Conservation (phyloP, 208 protist genomes). For the Leishmania lainsoni region DNA sequence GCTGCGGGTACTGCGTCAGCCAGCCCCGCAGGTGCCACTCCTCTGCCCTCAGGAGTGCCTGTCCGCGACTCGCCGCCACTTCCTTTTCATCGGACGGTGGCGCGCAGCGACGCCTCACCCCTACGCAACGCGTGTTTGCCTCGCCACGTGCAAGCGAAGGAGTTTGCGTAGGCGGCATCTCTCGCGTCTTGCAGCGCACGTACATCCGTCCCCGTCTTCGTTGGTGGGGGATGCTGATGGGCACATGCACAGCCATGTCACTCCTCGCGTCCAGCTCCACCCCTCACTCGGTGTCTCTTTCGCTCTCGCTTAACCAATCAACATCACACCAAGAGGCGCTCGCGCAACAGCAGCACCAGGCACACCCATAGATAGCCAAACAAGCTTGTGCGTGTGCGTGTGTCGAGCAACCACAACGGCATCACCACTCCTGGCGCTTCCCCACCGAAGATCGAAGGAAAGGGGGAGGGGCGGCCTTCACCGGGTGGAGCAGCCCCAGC, state of each 20-base stretch:
- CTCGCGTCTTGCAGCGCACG: background rate
- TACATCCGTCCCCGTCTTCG: background rate
- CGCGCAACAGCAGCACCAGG: too few species aligned
- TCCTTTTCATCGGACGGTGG: background rate
- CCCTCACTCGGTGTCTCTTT: background rate
- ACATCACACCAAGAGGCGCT: too few species aligned
- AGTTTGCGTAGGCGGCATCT: background rate
- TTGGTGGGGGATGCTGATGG: background rate
- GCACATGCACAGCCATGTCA: background rate
- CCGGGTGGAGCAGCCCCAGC: background rate
- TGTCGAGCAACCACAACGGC: too few species aligned
- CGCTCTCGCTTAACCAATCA: background rate
- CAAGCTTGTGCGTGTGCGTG: too few species aligned
- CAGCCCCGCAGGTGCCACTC: conserved; percentile 49
- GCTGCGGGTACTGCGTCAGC: conserved; percentile 53
- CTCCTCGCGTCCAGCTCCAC: background rate
- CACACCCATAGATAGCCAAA: too few species aligned
- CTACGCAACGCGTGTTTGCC: background rate
- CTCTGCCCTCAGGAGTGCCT: background rate
- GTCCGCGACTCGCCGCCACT: background rate
- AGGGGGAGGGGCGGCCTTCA: background rate
- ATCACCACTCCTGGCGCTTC: background rate
- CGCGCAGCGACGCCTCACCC: background rate
- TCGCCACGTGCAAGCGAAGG: background rate
- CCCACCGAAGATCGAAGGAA: background rate